These are phyloP conservation scores for Ophiostoma sp. DNA, from an alignment of 2,329 filamentous ascomycete species.

Conservation along the genomic window DNA sequence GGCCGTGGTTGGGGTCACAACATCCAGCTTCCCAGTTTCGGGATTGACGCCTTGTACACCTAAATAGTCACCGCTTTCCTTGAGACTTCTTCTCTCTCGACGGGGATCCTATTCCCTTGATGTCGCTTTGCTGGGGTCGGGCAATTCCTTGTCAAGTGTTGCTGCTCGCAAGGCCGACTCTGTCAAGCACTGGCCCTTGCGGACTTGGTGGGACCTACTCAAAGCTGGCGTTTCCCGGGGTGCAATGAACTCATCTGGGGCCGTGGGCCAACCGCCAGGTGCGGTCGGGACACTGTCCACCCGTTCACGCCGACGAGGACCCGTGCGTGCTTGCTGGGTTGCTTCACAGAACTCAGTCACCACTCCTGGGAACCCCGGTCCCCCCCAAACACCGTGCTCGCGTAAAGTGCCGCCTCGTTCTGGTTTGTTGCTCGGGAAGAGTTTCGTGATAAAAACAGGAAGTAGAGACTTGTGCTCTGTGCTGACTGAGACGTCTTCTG, in stretches of 20 bases:
- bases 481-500: background rate
- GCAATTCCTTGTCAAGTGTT: constrained; percentile 1
- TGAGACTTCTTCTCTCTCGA: constrained; percentile 43
- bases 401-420: constrained; percentile 49
- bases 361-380: background rate
- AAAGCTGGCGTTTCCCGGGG: background rate
- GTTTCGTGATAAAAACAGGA: constrained; percentile 37
- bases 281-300: background rate
- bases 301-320: background rate
- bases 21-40: constrained; percentile 48
- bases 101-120: constrained; percentile 36
- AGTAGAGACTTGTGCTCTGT: constrained; percentile 18
- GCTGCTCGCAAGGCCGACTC: background rate
- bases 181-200: background rate
- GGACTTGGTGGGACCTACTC: background rate
- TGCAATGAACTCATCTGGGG: background rate
- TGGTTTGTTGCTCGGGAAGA: constrained; percentile 46
- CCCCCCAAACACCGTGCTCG: constrained; percentile 25
- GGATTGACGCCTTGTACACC: constrained; percentile 57
- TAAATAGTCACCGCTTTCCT: constrained; percentile 53
- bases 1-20: constrained; percentile 47
- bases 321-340: background rate
- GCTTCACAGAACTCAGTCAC: background rate
- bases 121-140: constrained; percentile 29
- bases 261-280: background rate